A percentile compares a stretch with the other conserved stretches of the same genome.
These are phyloP conservation scores for Coniochaeta pulveracea DNA, from an alignment of 2,329 filamentous ascomycete species.

Conservation along the genomic window DNA sequence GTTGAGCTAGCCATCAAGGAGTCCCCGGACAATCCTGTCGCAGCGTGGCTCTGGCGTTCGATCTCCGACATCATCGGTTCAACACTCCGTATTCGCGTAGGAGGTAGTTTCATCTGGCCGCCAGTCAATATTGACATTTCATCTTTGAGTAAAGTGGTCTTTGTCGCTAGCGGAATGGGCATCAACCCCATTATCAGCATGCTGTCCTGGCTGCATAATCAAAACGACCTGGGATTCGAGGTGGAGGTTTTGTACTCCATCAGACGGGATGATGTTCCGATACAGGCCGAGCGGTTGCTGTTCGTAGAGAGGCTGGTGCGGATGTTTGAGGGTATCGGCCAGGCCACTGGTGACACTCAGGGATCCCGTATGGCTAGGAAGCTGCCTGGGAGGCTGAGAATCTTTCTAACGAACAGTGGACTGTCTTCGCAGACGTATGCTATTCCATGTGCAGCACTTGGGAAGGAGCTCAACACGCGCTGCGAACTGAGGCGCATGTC, in stretches of 20 bases:
- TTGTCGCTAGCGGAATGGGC: constrained; percentile 73
- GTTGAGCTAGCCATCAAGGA: constrained; percentile 71
- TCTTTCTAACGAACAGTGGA: constrained; percentile 39
- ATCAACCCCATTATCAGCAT: constrained; percentile 76
- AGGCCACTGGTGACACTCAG: too few species aligned
- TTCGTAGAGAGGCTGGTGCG: constrained; percentile 37
- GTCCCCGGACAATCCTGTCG: constrained; percentile 59
- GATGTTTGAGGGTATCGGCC: too few species aligned
- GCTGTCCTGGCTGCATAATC: constrained; percentile 45
- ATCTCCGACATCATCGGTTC: constrained; percentile 41
- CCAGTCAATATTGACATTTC: constrained; percentile 24
- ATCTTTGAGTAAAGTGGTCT: constrained; percentile 47
- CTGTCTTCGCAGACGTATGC: too few species aligned
- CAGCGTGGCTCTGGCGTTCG: constrained; percentile 60
- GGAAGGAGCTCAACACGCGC: constrained; percentile 16
- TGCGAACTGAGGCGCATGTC: constrained; percentile 29
- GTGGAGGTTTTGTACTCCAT: constrained; percentile 56
- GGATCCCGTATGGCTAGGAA: too few species aligned
- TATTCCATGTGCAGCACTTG: too few species aligned
- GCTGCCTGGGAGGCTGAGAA: constrained; percentile 26
- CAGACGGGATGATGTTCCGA: constrained; percentile 17
- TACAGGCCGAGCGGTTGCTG: constrained; percentile 26
- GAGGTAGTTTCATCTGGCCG: constrained; percentile 67
- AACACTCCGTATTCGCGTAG: constrained; percentile 57
- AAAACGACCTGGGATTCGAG: constrained; percentile 17